Base-by-base conservation (phyloP, 306 rosid genomes). In the Chamaecrista fasciculata region DNA sequence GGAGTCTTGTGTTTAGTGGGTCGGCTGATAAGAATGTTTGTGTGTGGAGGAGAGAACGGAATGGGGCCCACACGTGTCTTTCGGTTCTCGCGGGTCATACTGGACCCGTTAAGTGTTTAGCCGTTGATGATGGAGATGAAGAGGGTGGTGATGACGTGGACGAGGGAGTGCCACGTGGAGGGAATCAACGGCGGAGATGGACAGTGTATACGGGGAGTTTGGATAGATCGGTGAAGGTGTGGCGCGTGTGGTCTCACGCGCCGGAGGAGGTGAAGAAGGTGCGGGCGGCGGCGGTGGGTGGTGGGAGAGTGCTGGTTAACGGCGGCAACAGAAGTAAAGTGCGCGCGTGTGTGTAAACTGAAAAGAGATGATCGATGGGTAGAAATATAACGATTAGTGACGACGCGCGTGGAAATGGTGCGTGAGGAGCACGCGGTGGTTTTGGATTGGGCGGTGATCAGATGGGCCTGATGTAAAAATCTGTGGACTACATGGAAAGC, bases 71-170 rank as follows among this genome's bases (percentile, higher is more conserved):
- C 75, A 19, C 76, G 0, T 85, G 88, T 10, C 62, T 86, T 1
- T 84, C 87, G 18, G 74, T 86, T 28, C 73, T 89, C 2, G 75
- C 81, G 4, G 92, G 96, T 4, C 96, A 89, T 56, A 65, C 66
- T 0, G 96, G 96, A 1, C 96, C 96, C 4, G 87, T 89, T 1
- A 89, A 89, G 70, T 89, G 96, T 72, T 63, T 89, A 10, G 71
- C 92, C 0, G 43, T 31, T 0, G 20, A 23, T 6, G 82, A 74
- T 49, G 86, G 79, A 20, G 88, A 73, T 1, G 19, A 31, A 11
- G 71, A 60, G 16, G 15, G 19, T 50, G 1, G 2, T n/a, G n/a
- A n/a, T n/a, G n/a, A n/a, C n/a, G n/a, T n/a, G n/a, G n/a, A n/a
- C n/a, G n/a, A n/a, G n/a, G n/a, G n/a, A n/a, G n/a, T n/a, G n/a